A percentile compares a stretch with the other conserved stretches of the same genome.
These are phyloP conservation scores for Lepidium aucheri DNA, from an alignment of 345 rosid genomes.

Conservation along the genomic window DNA sequence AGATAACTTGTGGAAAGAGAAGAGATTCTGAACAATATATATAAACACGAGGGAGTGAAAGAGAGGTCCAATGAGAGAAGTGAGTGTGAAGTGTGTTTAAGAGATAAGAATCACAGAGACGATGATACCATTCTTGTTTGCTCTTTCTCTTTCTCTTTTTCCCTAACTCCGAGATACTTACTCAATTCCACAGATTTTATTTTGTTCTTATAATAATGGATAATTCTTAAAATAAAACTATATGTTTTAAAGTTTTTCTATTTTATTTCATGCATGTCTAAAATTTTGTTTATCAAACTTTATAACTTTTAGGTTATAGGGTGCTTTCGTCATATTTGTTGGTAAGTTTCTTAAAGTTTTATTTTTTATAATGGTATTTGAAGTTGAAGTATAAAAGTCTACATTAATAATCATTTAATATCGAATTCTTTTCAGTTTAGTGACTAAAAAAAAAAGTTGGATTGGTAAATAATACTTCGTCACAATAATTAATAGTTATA, in stretches of 20 bases:
- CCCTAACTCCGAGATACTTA: background rate
- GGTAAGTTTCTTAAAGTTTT: background rate
- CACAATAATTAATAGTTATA: too few species aligned
- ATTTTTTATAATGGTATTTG: background rate
- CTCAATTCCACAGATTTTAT: background rate
- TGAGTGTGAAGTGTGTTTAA: constrained; percentile 20
- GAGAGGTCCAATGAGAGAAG: constrained; percentile 31
- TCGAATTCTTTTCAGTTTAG: background rate
- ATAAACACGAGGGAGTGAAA: constrained; percentile 4
- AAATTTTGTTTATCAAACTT: background rate
- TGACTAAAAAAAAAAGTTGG: too few species aligned
- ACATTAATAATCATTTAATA: background rate
- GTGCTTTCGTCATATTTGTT: constrained; percentile 16
- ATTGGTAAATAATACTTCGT: too few species aligned
- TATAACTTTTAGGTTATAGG: background rate
- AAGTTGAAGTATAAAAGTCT: constrained; percentile 9
- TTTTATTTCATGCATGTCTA: background rate
- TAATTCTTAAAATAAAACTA: background rate
- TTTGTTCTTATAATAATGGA: background rate
- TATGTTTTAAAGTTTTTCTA: background rate
- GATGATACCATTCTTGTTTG: constrained; percentile 29
- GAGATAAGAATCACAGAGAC: constrained; percentile 39
- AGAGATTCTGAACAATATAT: constrained; percentile 4
- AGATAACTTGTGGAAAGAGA: constrained; percentile 2
- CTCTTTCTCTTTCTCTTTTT: background rate